A percentile compares a stretch with the other conserved stretches of the same genome.
phyloP scores from a whole-genome alignment of 1,284 basidiomycete genomes.

The Waitea zeae region DNA sequence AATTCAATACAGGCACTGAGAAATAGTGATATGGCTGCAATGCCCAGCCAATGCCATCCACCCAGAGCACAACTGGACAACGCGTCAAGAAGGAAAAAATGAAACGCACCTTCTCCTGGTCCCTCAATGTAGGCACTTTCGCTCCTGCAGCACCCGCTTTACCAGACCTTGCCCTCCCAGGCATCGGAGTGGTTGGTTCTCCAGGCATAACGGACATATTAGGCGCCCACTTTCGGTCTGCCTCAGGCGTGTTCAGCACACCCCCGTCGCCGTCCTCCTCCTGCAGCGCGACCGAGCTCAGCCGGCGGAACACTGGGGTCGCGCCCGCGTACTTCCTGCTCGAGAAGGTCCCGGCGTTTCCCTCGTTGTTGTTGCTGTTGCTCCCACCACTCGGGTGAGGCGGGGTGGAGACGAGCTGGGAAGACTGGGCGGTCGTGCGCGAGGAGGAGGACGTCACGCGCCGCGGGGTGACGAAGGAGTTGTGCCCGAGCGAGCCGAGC shows the following conservation, averaged over 20 bases:
- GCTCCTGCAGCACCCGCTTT: conserved; percentile 23
- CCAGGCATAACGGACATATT: too few relatives aligned
- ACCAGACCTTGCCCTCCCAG: conserved; percentile 21
- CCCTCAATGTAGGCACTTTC: conserved; percentile 71
- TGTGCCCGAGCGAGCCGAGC: conserved; percentile 35
- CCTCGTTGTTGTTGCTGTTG: conserved; percentile 11
- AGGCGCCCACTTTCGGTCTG: conserved; percentile 27
- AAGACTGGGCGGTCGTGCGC: conserved; percentile 32
- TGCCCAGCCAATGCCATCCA: not conserved
- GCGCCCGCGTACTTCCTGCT: too few relatives aligned
- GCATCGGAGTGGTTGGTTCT: conserved; percentile 27
- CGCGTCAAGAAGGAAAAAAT: too few relatives aligned
- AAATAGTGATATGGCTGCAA: not conserved
- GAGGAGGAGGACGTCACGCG: conserved; percentile 32
- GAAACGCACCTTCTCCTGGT: conserved; percentile 78
- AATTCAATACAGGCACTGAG: not conserved
- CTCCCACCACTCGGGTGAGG: conserved; percentile 21
- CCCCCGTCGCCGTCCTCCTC: conserved; percentile 23
- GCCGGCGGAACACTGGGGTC: conserved; percentile 11
- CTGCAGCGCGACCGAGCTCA: conserved; percentile 15
- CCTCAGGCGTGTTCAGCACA: conserved; percentile 34
- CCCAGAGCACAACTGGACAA: not conserved
- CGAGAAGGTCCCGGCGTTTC: conserved; percentile 15
- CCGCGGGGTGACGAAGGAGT: conserved; percentile 40
- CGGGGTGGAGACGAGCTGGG: conserved; percentile 32